A percentile compares a stretch with the other conserved stretches of the same genome.
phyloP scores from a whole-genome alignment of 2,329 filamentous ascomycete genomes.

The Sporothrix euskadiensis region DNA sequence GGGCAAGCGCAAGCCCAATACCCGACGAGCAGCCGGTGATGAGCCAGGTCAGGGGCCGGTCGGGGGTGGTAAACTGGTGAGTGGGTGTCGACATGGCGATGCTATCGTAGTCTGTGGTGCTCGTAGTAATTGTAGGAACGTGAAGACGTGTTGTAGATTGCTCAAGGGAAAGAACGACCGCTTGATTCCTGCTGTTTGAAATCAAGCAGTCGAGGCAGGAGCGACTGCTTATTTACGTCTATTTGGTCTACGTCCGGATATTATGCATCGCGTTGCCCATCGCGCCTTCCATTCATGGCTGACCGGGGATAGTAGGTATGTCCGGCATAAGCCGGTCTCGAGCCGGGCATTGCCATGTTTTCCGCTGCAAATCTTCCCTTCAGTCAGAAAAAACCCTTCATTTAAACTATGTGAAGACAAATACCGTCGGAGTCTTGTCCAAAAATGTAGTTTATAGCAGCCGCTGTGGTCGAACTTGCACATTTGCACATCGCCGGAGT shows the following conservation, averaged over 20 bases:
- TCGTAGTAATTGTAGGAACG: not conserved
- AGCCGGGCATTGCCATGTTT: not conserved
- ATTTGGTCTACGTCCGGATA: not conserved
- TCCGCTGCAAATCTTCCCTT: not conserved
- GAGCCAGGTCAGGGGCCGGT: slow-evolving; percentile 43
- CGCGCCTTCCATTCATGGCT: not conserved
- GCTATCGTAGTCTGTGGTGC: not conserved
- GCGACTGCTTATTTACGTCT: not conserved
- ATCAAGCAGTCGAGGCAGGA: not conserved
- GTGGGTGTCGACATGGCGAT: not conserved
- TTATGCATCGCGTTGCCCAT: not conserved
- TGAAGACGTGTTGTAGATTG: not conserved
- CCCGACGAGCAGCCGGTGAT: slow-evolving; percentile 55
- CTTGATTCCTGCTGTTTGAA: not conserved
- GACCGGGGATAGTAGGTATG: slow-evolving; percentile 2
- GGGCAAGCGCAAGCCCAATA: slow-evolving; percentile 48
- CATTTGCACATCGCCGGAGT: not conserved
- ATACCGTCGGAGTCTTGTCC: not conserved
- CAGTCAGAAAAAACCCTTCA: not conserved
- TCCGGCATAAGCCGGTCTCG: not conserved
- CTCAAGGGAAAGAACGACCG: not conserved
- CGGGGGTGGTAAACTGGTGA: slow-evolving; percentile 33
- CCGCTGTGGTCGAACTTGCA: not conserved
- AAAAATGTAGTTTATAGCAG: not conserved
- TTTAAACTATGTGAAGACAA: too few species aligned